Evolutionary conservation across 2,329 filamentous ascomycete species (phyloP), one percentile per base, ranked within the genome.

Genomic region (Fusarium coffeatum): DNA sequence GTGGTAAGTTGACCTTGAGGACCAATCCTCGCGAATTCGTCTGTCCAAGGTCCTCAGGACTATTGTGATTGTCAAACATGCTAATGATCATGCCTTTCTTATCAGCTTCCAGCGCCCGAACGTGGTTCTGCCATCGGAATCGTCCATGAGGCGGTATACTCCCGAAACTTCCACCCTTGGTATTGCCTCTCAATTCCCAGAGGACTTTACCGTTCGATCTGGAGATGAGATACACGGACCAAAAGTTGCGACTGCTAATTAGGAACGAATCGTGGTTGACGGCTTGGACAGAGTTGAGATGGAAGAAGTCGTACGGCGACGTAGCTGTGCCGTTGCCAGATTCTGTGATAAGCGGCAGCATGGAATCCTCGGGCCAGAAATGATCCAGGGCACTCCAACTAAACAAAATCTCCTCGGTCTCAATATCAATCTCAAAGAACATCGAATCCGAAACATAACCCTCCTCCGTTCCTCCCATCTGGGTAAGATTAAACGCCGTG

Each of bases 351-450:
- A 67, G 51, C 8, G 66, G 56, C 2, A 71, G 40, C 49, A 63
- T 71, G 1, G 72, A 73, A 5, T 71, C 53, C 10, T 69, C 40
- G 0, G 66, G 28, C 10, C 59, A 59, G 32, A 76, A 66, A 43
- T 82, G 79, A 2, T 78, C 78, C 1, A 82, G 64, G 4, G 80
- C 75, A 37, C 78, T 81, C 83, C 83, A 84, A 8, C 61, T 71
- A 56, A 80, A 84, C 2, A 84, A 58, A 4, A 83, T 68, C 25
- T 82, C 72, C 27, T 76, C 75, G 0, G 80, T 83, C 34, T 76
- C 72, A 11, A 82, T 72, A 45, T 84, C 80, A n/a, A 84, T 74
- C 62, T 84, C 82, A 58, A 78, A 82, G 56, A 83, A 77, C 34
- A 81, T 59, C 22, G 74, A 76, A 63, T 83, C 80, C 0, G 54